phyloP scores from a whole-genome alignment of 2,329 filamentous ascomycete species.

The Pseudocercospora fijiensis region DNA sequence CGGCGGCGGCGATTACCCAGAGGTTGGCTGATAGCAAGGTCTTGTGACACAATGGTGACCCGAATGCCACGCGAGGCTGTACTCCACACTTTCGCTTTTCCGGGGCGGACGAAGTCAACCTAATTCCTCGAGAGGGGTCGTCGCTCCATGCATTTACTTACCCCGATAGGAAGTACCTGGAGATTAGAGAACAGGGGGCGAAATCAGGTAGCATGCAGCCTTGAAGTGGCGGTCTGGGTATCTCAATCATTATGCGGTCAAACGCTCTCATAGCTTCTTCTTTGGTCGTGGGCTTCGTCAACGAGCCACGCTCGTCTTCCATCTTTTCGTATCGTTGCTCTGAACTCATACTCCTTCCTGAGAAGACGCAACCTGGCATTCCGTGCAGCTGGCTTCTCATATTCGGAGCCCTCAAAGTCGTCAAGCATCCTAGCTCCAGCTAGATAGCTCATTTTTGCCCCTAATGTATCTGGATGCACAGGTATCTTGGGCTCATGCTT shows the following conservation, averaged over 20 bases:
- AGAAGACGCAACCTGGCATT: slow-evolving; percentile 11
- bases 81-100: slow-evolving; percentile 2
- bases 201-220: not conserved
- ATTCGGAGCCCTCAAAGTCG: slow-evolving; percentile 18
- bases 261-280: not conserved
- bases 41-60: slow-evolving; percentile 1
- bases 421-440: slow-evolving; percentile 14
- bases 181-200: not conserved
- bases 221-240: not conserved
- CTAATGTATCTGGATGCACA: slow-evolving; percentile 23
- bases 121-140: not conserved
- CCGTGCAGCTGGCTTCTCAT: slow-evolving; percentile 10
- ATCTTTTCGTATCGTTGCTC: slow-evolving; percentile 15
- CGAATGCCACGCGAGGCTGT: slow-evolving; percentile 3
- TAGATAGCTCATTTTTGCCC: slow-evolving; percentile 22
- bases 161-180: not conserved
- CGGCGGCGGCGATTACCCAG: not conserved
- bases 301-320: slow-evolving; percentile 21
- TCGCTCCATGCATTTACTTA: not conserved
- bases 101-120: not conserved
- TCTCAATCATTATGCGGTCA: not conserved
- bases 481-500: slow-evolving; percentile 19
- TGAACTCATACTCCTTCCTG: slow-evolving; percentile 22
- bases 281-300: slow-evolving; percentile 15
- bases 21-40: not conserved